Percentiles rank a stretch among this genome's conserved stretches.
These are phyloP conservation scores for Trichoderma harzianum DNA, from an alignment of 2,329 filamentous ascomycete species.

Conservation along the genomic window DNA sequence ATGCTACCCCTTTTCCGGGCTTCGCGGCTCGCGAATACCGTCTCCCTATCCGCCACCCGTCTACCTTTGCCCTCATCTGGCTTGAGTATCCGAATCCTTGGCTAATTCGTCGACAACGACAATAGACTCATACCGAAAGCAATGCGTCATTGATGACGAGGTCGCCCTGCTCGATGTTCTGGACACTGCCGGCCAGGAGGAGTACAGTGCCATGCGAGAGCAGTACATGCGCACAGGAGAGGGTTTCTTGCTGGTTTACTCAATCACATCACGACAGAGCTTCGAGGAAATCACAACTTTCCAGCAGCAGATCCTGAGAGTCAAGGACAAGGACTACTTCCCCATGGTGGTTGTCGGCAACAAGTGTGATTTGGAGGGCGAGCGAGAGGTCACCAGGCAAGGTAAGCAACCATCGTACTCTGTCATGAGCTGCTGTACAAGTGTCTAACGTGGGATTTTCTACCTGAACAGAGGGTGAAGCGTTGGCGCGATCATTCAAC, in stretches of 20 bases:
- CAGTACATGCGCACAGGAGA: conserved; percentile 99
- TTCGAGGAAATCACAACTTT: conserved; percentile 99
- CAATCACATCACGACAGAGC: conserved; percentile 93
- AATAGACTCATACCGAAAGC: conserved; percentile 97
- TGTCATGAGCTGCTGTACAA: not conserved
- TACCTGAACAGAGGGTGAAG: conserved; percentile 71
- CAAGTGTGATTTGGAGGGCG: conserved; percentile 96
- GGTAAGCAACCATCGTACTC: conserved; percentile 53
- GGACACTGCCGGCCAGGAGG: conserved; percentile 96
- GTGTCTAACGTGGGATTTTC: not conserved
- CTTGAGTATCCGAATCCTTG: not conserved
- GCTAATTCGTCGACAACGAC: conserved; percentile 18
- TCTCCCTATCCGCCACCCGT: not conserved
- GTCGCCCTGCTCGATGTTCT: conserved; percentile 96
- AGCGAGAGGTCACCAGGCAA: conserved; percentile 87
- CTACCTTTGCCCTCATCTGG: not conserved
- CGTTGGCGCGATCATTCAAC: conserved; percentile 78
- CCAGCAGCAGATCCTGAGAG: conserved; percentile 95
- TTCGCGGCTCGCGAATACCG: not conserved
- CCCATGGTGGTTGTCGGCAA: conserved; percentile 98
- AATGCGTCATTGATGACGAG: conserved; percentile 98
- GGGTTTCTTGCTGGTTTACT: conserved; percentile 96
- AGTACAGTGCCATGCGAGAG: conserved; percentile 99
- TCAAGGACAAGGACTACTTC: conserved; percentile 99
- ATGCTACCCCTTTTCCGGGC: not conserved